Percentiles rank a stretch among this genome's conserved stretches.
phyloP scores from a whole-genome alignment of 2,329 filamentous ascomycete species.

The Aspergillus fijiensis region DNA sequence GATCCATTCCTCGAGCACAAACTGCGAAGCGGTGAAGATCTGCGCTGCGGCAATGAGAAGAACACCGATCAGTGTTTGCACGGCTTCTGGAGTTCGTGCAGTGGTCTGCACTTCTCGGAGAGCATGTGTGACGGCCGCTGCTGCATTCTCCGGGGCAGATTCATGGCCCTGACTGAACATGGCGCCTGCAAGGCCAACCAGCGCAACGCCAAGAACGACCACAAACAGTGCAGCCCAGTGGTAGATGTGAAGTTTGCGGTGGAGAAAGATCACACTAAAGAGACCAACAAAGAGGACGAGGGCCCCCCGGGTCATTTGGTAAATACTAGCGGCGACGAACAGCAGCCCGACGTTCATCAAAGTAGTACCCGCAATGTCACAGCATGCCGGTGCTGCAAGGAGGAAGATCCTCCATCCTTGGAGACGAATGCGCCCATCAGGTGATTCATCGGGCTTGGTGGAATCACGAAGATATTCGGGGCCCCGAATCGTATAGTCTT shows the following conservation, averaged over 20 bases:
- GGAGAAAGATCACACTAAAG: constrained; percentile 89
- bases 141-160: constrained; percentile 31
- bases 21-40: constrained; percentile 95
- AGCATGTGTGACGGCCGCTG: constrained; percentile 37
- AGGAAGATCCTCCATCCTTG: constrained; percentile 70
- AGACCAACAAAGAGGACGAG: constrained; percentile 93
- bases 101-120: constrained; percentile 44
- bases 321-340: constrained; percentile 93
- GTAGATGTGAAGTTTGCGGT: constrained; percentile 74
- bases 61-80: constrained; percentile 76
- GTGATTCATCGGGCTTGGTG: constrained; percentile 54
- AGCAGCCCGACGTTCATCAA: constrained; percentile 95
- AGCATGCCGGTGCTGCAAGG: constrained; percentile 81
- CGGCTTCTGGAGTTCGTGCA: constrained; percentile 55
- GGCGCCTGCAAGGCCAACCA: constrained; percentile 86
- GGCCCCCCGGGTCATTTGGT: constrained; percentile 96
- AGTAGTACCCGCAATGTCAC: constrained; percentile 92
- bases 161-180: constrained; percentile 58
- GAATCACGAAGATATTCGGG: constrained; percentile 46
- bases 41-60: constrained; percentile 90
- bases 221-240: constrained; percentile 89
- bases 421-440: constrained; percentile 61
- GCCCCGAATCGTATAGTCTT: constrained; percentile 46
- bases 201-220: constrained; percentile 81
- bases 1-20: constrained; percentile 93